Evolutionary conservation across 495 filamentous ascomycete genomes (phyloP), one percentile per base, ranked within the genome.

Genomic region (Lepraria neglecta): DNA sequence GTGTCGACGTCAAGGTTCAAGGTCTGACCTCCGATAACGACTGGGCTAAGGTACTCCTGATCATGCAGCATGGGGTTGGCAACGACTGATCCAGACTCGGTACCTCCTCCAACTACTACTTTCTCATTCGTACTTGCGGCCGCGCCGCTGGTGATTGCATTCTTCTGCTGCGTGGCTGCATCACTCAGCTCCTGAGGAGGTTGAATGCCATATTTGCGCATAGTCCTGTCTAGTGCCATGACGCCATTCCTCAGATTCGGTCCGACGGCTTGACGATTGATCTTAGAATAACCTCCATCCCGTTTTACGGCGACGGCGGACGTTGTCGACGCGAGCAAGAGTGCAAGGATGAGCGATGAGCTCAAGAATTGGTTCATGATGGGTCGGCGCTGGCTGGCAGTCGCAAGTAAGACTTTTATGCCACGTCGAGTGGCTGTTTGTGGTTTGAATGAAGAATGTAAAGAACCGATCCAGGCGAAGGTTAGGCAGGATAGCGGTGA

Each of bases 1-100:
- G 88, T 89, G 71, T 95, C 90, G 70, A 95, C 89, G 67, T 91
- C 83, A 69, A 95, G 76, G 63, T 84, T 83, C 59, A 94, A 62
- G 6, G 76, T 82, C 70, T 92, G 88, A 2, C 84, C 86, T 47
- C 90, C 90, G 67, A 95, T 83, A 6, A 68, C 77, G 38, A 91
- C 85, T 0, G 85, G 84, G 17, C 84, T 81, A 15, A 92, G 76
- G 66, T 89, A 95, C 57, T 89, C 84, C 24, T 80, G 76, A 58
- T 87, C 86, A 52, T 82, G 78, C 48, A 76, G 65, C 47, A 84
- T 83, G 4, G 86, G 86, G 14, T 76, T 80, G 9, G 85, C 83
- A 28, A 76, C 69, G 24, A 89, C 87, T 27, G 77, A 71, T 21
- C 87, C 87, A 19, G 71, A 75, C 65, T 66, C 77, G 61, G 62